Conservation (phyloP, 805 yeast genomes). For the Cyberlindnera maritima region DNA sequence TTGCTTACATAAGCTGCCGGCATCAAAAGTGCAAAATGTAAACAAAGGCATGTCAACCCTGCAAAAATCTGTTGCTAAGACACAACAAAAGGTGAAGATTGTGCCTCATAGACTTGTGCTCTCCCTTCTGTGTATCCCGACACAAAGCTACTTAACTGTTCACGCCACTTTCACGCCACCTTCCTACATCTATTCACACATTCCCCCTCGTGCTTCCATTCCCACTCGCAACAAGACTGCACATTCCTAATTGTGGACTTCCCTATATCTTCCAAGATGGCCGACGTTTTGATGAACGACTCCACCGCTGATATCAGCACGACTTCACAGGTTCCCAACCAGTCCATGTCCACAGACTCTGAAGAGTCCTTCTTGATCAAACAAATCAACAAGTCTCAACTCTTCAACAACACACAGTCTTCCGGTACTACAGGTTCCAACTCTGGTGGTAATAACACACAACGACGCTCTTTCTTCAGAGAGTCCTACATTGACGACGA, state of each 20-base stretch:
- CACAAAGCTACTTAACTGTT: too few relatives aligned
- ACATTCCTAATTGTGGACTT: background rate
- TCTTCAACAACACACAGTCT: constrained; percentile 20
- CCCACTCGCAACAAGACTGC: background rate
- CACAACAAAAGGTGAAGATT: too few relatives aligned
- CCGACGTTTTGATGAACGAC: background rate
- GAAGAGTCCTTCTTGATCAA: constrained; percentile 29
- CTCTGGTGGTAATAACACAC: background rate
- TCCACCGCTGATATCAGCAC: constrained; percentile 2
- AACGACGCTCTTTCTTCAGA: constrained; percentile 24
- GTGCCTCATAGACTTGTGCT: too few relatives aligned
- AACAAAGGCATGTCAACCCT: too few relatives aligned
- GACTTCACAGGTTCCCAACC: constrained; percentile 6
- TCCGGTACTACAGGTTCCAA: constrained; percentile 6
- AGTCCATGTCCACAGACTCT: constrained; percentile 29
- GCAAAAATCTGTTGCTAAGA: too few relatives aligned
- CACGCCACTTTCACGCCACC: too few relatives aligned
- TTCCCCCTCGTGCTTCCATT: background rate
- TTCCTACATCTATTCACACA: background rate
- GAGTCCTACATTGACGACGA: constrained; percentile 27
- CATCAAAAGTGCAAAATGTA: too few relatives aligned
- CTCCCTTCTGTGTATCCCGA: too few relatives aligned
- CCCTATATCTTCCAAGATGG: background rate
- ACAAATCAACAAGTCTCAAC: constrained; percentile 26
- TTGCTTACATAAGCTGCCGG: too few relatives aligned